Conservation (phyloP, 495 filamentous ascomycete species). For the Hypoxylon fragiforme region DNA sequence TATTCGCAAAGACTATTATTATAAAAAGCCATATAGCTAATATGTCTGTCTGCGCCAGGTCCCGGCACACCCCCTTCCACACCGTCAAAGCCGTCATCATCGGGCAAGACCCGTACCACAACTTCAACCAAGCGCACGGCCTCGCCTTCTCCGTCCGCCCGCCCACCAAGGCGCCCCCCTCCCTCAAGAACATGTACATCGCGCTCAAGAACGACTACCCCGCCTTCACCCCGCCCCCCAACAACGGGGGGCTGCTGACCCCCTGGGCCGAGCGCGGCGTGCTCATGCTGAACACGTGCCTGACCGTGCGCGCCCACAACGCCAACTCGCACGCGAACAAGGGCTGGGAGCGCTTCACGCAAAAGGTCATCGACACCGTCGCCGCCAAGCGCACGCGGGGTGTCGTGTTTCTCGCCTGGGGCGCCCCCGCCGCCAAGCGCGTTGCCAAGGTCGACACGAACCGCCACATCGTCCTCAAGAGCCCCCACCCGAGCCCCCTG, state of each 20-base stretch:
- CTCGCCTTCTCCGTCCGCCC: slow-evolving; percentile 92
- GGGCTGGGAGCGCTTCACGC: slow-evolving; percentile 93
- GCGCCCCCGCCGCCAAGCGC: slow-evolving; percentile 74
- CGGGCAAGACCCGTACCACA: slow-evolving; percentile 97
- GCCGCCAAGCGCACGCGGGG: slow-evolving; percentile 71
- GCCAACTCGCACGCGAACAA: slow-evolving; percentile 78
- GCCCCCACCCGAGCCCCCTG: slow-evolving; percentile 88
- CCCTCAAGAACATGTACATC: slow-evolving; percentile 88
- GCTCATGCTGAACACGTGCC: slow-evolving; percentile 86
- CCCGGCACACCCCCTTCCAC: slow-evolving; percentile 83
- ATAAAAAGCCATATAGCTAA: slow-evolving; percentile 4
- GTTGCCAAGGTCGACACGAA: slow-evolving; percentile 67
- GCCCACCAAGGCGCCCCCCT: slow-evolving; percentile 84
- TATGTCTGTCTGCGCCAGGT: no score
- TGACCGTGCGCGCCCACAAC: slow-evolving; percentile 87
- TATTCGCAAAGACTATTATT: no score
- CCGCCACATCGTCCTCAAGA: slow-evolving; percentile 78
- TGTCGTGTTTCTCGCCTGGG: slow-evolving; percentile 96
- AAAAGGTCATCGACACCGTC: slow-evolving; percentile 85
- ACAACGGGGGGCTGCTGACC: slow-evolving; percentile 76
- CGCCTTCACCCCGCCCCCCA: slow-evolving; percentile 70
- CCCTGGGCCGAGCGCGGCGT: slow-evolving; percentile 95
- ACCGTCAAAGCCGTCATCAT: slow-evolving; percentile 87
- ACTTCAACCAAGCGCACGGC: slow-evolving; percentile 92
- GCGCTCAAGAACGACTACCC: slow-evolving; percentile 87